Evolutionary conservation across 176 grass and related monocot genomes (phyloP), one percentile per base, ranked within the genome.

Genomic region (Alopecurus myosuroides): DNA sequence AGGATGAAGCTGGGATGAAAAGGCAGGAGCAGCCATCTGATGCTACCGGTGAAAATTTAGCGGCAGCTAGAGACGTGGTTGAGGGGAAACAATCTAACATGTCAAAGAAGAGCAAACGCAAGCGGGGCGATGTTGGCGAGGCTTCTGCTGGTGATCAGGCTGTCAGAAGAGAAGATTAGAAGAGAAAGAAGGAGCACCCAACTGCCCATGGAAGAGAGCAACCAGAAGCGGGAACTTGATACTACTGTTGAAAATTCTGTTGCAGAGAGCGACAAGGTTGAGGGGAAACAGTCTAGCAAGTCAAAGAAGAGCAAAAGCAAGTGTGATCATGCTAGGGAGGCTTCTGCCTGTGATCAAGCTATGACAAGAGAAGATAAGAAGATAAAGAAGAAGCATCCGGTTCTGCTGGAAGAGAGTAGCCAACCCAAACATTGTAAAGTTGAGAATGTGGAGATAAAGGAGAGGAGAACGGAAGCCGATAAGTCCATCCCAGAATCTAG

Each of bases 301-400:
- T 56, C 25, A 2, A 89, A 89, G 76, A 85, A 89, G 77, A 51
- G 25, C 34, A 86, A 90, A 52, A 26, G 11, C 11, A 86, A 86
- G 28, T 23, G 4, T 22, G 6, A 4, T 18, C 31, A 63, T 78
- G 33, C n/a, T 35, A 17, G 26, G 4, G 23, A 36, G 58, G 50
- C 6, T 83, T 83, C 36, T 26, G 28, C 26, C n/a, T 5, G 1
- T 50, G 44, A 72, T 22, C 12, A 42, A 78, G 70, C 30, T 28
- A 29, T 79, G 14, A 42, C 42, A 63, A 30, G 33, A 14, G 26
- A 65, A 20, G 51, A 76, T 81, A 88, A 80, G 53, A 87, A 66
- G 45, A 74, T 1, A 33, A 86, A 69, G 49, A 89, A 80, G 84
- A 69, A 85, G 2, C 74, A 31, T 74, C 55, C 26, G 37, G 33